Conservation (phyloP, 192 early-diverging fungal genomes). For the Kappamyces sp. region DNA sequence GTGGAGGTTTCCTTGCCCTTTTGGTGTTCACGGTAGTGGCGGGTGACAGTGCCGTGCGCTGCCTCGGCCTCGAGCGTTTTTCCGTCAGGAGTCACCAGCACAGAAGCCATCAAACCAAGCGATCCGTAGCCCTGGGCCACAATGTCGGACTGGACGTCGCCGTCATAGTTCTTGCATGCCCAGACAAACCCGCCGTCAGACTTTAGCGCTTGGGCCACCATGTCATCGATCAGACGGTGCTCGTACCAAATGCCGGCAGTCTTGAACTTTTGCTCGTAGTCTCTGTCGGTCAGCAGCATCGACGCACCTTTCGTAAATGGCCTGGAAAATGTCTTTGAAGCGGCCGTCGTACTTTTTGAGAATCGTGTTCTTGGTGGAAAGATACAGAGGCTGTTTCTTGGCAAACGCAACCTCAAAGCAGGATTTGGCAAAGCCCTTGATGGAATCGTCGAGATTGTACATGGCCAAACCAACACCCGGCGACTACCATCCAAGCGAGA, state of each 20-base stretch:
- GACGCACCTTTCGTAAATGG: slow-evolving; percentile 67
- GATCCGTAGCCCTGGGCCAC: slow-evolving; percentile 93
- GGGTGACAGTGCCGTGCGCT: slow-evolving; percentile 90
- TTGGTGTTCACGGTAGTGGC: slow-evolving; percentile 91
- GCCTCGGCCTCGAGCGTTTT: slow-evolving; percentile 92
- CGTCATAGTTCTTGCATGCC: slow-evolving; percentile 94
- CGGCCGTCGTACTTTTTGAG: slow-evolving; percentile 94
- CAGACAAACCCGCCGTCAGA: slow-evolving; percentile 89
- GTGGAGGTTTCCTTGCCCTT: slow-evolving; percentile 88
- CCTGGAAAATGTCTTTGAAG: slow-evolving; percentile 97
- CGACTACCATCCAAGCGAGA: slow-evolving; percentile 20
- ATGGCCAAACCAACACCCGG: slow-evolving; percentile 92
- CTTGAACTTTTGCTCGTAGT: slow-evolving; percentile 77
- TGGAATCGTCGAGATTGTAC: slow-evolving; percentile 89
- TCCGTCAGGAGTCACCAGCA: slow-evolving; percentile 87
- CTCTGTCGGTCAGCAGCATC: background rate
- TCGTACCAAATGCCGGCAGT: slow-evolving; percentile 91
- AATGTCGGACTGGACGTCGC: slow-evolving; percentile 94
- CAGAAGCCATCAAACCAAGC: slow-evolving; percentile 82
- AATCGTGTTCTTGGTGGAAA: slow-evolving; percentile 97
- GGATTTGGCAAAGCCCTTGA: slow-evolving; percentile 86
- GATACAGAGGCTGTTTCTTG: slow-evolving; percentile 88
- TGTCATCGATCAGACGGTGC: slow-evolving; percentile 97
- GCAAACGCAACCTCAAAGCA: slow-evolving; percentile 91
- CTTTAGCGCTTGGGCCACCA: slow-evolving; percentile 97